Evolutionary conservation across 208 protist species (phyloP), one percentile per base, ranked within the genome.

Genomic region (Trypanosoma scelopori): DNA sequence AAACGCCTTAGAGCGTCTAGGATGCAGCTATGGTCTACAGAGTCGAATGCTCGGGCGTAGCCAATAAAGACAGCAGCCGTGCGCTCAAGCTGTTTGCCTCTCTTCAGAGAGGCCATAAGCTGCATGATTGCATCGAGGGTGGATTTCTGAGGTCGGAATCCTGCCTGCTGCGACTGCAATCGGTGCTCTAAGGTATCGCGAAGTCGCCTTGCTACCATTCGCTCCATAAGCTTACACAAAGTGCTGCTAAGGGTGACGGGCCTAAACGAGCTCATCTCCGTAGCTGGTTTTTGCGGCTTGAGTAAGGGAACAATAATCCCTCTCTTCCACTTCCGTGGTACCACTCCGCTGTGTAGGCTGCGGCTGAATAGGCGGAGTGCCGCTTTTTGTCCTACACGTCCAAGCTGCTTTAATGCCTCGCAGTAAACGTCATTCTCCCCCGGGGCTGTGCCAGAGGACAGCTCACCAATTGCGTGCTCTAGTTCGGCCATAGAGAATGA

Each of bases 11-110:
- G 39, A 1, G 69, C 64, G 11, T 63, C 12, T 0, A 80, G 18
- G 25, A 76, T 75, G 30, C 63, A 55, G 27, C 52, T 59, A 25
- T 75, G 69, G 49, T 80, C 75, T 32, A 76, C 69, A 18, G 75
- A 76, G 47, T 80, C 69, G 58, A 80, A 80, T 11, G 75, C 69
- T 1, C 50, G 23, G 51, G 75, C 52, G 50, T 76, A 76, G 48
- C 76, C 69, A 37, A 80, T 68, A 20, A 80, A 76, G 0, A 72
- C 75, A 5, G 63, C 57, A 20, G 41, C 68, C 32, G 62, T 58
- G 1, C 55, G 13, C 4, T 23, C 11, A 12, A 25, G 9, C 67
- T 6, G 5, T 23, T 11, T 6, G n/a, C n/a, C n/a, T n/a, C n/a
- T n/a, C n/a, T n/a, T n/a, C n/a, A n/a, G n/a, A n/a, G n/a, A n/a